These are phyloP conservation scores for Paxillus involutus DNA, from an alignment of 768 basidiomycete genomes.

Conservation along the genomic window DNA sequence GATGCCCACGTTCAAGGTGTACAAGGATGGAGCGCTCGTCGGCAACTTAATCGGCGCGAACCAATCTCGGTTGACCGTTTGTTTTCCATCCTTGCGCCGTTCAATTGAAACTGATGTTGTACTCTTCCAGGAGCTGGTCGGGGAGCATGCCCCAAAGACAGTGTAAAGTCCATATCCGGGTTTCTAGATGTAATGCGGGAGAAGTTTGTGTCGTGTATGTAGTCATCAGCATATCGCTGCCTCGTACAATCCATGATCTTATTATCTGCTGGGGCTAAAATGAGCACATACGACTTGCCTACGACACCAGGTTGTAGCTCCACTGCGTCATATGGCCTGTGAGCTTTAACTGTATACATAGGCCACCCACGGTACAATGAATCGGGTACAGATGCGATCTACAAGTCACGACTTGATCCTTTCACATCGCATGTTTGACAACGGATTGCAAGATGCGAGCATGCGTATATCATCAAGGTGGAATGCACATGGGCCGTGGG, in stretches of 20 bases:
- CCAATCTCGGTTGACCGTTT: background rate
- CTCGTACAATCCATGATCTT: too few species aligned
- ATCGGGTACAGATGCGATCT: background rate
- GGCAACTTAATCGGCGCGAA: background rate
- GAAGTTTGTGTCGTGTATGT: too few species aligned
- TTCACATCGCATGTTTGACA: background rate
- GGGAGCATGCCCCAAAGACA: background rate
- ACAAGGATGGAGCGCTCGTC: background rate
- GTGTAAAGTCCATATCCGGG: background rate
- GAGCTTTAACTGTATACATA: too few species aligned
- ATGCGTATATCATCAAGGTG: slow-evolving; percentile 28
- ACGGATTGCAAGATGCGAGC: slow-evolving; percentile 21
- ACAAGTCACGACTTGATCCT: background rate
- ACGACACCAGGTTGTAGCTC: too few species aligned
- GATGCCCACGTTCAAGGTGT: slow-evolving; percentile 21
- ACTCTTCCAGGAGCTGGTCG: background rate
- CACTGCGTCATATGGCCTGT: too few species aligned
- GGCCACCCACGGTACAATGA: background rate
- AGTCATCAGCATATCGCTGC: too few species aligned
- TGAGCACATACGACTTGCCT: too few species aligned
- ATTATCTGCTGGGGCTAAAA: too few species aligned
- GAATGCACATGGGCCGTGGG: slow-evolving; percentile 26
- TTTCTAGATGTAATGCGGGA: too few species aligned
- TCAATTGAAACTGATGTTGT: background rate
- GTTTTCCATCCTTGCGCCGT: background rate